phyloP scores from a whole-genome alignment of 352 stramenopile species.

The Globisporangium middletonii region DNA sequence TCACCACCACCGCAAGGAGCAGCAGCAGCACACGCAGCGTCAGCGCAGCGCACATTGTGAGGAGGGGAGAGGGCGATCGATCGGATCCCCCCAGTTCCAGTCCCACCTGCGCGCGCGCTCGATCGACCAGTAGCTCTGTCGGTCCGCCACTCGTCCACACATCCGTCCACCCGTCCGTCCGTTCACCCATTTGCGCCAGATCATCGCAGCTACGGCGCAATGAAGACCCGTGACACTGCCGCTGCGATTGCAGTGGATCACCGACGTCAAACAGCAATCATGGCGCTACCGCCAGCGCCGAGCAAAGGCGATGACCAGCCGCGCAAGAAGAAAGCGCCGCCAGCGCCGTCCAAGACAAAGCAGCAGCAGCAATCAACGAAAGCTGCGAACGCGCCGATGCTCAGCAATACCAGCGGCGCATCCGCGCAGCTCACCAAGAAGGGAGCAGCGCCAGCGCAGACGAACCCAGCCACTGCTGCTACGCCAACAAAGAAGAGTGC shows the following conservation, averaged over 20 bases:
- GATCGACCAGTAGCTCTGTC: neutral
- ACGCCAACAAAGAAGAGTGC: slow-evolving; percentile 3
- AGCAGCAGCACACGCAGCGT: neutral
- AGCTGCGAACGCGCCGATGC: slow-evolving; percentile 6
- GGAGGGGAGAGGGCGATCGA: slow-evolving; percentile 2
- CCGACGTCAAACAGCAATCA: slow-evolving; percentile 16
- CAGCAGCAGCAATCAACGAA: slow-evolving; percentile 8
- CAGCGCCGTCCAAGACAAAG: neutral
- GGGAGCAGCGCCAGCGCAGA: slow-evolving; percentile 1
- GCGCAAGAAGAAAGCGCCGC: slow-evolving; percentile 26
- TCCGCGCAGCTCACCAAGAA: neutral
- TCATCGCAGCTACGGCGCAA: slow-evolving; percentile 1
- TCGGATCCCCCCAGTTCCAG: slow-evolving; percentile 1
- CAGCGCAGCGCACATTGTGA: neutral
- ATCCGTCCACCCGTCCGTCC: neutral
- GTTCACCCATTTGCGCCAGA: neutral
- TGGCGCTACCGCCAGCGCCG: slow-evolving; percentile 11
- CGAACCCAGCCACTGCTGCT: neutral
- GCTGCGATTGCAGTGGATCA: slow-evolving; percentile 35
- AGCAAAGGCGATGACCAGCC: slow-evolving; percentile 23
- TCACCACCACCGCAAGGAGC: neutral
- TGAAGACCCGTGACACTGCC: slow-evolving; percentile 30
- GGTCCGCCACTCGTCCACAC: neutral
- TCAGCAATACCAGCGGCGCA: neutral
- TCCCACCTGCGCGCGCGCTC: neutral